A percentile compares a stretch with the other conserved stretches of the same genome.
phyloP scores from a whole-genome alignment of 768 basidiomycete genomes.

The Tulasnella sp. region DNA sequence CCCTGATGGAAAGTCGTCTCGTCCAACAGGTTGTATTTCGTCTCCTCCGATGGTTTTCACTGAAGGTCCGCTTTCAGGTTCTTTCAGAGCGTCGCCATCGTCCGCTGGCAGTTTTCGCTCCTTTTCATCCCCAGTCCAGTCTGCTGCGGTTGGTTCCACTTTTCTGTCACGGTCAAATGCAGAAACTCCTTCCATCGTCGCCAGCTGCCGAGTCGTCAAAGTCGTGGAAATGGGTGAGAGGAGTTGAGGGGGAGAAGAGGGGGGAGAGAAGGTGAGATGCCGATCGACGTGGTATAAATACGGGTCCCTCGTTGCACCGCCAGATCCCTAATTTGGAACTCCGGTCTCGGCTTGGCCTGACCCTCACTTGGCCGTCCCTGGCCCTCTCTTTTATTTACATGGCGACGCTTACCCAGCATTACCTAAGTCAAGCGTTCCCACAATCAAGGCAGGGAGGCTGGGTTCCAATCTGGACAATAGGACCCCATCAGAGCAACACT shows the following conservation, averaged over 20 bases:
- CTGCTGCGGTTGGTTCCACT: neutral
- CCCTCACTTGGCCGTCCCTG: neutral
- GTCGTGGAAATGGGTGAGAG: neutral
- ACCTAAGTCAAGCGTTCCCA: neutral
- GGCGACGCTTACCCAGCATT: neutral
- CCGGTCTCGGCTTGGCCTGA: neutral
- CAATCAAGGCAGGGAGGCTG: too few species aligned
- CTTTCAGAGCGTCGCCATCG: neutral
- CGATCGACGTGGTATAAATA: neutral
- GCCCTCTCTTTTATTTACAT: neutral
- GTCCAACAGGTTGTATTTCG: neutral
- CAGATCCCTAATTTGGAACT: neutral
- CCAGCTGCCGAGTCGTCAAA: neutral
- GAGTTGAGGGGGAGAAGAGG: too few species aligned
- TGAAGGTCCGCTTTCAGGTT: neutral
- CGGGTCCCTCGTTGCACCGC: neutral
- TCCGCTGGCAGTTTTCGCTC: neutral
- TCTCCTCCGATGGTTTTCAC: neutral
- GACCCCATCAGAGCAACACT: too few species aligned
- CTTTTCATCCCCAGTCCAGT: neutral
- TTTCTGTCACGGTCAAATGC: neutral
- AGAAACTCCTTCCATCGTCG: too few species aligned
- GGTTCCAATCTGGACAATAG: too few species aligned
- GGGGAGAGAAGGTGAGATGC: neutral
- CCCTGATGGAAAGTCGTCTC: neutral